Percentiles rank a stretch among this genome's conserved stretches.
phyloP scores from a whole-genome alignment of 1,284 basidiomycete genomes.

The Phaffia rhodozyma region DNA sequence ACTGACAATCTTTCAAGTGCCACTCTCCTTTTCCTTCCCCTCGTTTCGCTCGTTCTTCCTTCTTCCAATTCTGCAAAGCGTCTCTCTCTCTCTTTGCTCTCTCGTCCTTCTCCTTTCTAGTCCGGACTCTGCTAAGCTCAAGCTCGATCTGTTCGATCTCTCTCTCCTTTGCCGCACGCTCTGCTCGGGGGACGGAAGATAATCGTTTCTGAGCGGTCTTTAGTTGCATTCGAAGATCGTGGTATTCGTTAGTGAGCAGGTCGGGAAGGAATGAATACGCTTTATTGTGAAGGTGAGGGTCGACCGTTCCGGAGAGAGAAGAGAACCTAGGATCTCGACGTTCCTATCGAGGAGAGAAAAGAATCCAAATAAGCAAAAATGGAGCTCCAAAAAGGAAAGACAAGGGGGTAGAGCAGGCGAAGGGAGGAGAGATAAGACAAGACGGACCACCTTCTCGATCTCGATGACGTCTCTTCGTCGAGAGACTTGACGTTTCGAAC shows the following conservation, averaged over 20 bases:
- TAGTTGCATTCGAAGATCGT: constrained; percentile 52
- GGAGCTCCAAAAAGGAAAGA: neutral
- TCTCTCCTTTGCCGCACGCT: constrained; percentile 51
- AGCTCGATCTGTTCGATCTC: constrained; percentile 67
- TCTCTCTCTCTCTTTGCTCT: constrained; percentile 50
- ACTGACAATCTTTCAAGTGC: constrained; percentile 71
- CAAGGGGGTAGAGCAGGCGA: neutral
- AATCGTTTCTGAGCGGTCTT: constrained; percentile 58
- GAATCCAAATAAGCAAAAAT: neutral
- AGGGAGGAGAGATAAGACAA: neutral
- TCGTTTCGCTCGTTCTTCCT: constrained; percentile 61
- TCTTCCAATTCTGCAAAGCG: constrained; percentile 46
- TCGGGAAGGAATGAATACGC: constrained; percentile 70
- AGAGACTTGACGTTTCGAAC: constrained; percentile 75
- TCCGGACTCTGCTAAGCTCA: constrained; percentile 65
- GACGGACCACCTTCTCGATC: constrained; percentile 49
- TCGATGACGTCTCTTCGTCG: constrained; percentile 66
- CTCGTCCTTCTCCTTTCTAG: constrained; percentile 60
- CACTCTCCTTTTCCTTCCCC: constrained; percentile 67
- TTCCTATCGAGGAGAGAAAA: constrained; percentile 39
- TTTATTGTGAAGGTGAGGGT: constrained; percentile 53
- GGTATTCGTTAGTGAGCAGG: constrained; percentile 55
- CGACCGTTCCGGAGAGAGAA: constrained; percentile 56
- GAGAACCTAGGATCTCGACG: constrained; percentile 83
- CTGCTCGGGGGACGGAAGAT: constrained; percentile 49